phyloP scores from a whole-genome alignment of 2,329 filamentous ascomycete genomes.

The Aureobasidium sp. region DNA sequence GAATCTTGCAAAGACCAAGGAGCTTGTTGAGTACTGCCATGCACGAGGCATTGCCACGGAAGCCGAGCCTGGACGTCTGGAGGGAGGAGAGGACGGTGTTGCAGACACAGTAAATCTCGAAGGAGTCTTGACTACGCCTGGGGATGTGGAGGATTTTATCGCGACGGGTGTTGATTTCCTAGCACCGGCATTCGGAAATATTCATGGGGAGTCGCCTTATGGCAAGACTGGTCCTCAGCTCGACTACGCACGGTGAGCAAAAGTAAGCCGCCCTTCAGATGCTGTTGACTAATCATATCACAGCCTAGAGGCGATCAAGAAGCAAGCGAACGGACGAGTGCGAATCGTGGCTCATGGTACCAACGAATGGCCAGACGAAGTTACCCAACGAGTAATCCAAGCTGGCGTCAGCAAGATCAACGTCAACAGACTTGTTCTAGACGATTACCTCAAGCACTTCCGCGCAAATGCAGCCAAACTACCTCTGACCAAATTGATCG shows the following conservation, averaged over 20 bases:
- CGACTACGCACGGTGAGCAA: not conserved
- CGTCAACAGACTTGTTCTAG: slow-evolving; percentile 65
- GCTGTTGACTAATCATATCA: no score
- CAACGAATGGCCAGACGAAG: slow-evolving; percentile 62
- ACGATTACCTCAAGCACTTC: slow-evolving; percentile 53
- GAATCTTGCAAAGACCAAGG: not conserved
- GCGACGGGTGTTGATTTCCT: slow-evolving; percentile 35
- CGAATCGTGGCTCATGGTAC: slow-evolving; percentile 65
- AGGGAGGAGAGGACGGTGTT: slow-evolving; percentile 38
- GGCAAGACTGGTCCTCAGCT: not conserved
- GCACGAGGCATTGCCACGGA: slow-evolving; percentile 25
- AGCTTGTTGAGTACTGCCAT: slow-evolving; percentile 2
- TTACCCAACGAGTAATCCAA: slow-evolving; percentile 60
- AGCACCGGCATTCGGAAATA: slow-evolving; percentile 33
- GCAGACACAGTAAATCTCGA: slow-evolving; percentile 32
- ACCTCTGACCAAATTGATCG: slow-evolving; percentile 52
- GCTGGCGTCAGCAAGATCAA: slow-evolving; percentile 64
- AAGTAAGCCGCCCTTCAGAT: no score
- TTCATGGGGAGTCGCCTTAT: not conserved
- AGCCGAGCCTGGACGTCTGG: slow-evolving; percentile 36
- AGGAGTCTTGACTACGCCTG: slow-evolving; percentile 32
- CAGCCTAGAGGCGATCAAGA: slow-evolving; percentile 52
- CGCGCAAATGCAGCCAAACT: slow-evolving; percentile 55
- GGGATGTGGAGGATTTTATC: slow-evolving; percentile 34
- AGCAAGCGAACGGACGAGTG: slow-evolving; percentile 54